phyloP scores from a whole-genome alignment of 225 moss, liverwort and hornwort species.

The Physcomitrellopsis africana region DNA sequence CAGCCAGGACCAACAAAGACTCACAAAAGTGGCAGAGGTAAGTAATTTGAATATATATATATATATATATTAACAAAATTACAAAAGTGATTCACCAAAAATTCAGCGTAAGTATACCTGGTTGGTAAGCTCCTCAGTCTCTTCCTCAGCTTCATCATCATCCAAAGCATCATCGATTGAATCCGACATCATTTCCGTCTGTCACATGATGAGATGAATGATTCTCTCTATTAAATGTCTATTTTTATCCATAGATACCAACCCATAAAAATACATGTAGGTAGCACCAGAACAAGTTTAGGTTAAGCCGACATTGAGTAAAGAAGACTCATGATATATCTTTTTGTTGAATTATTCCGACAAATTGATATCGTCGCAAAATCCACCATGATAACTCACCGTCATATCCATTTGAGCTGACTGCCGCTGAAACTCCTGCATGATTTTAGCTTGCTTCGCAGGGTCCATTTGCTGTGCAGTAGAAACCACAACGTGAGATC shows the following conservation, averaged over 20 bases:
- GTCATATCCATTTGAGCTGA: conserved; percentile 99
- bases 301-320: neutral
- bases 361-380: neutral
- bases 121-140: conserved; percentile 94
- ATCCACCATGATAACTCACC: conserved; percentile 42
- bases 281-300: conserved; percentile 3
- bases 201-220: conserved; percentile 32
- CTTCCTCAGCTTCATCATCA: conserved; percentile 96
- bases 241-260: neutral
- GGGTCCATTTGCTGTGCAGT: conserved; percentile 94
- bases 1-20: neutral
- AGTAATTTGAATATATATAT: neutral
- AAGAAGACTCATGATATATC: conserved; percentile 4
- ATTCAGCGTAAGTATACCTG: conserved; percentile 54
- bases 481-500: conserved; percentile 23
- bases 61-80: neutral
- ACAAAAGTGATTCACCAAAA: conserved; percentile 3
- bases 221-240: neutral
- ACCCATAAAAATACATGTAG: neutral
- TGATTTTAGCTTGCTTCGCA: conserved; percentile 91
- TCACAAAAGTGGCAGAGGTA: neutral
- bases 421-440: conserved; percentile 95
- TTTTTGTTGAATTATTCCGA: neutral
- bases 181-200: conserved; percentile 99
- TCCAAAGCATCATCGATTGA: conserved; percentile 97